Conservation (phyloP, 768 basidiomycete species). For the Boletus barrowsii region DNA sequence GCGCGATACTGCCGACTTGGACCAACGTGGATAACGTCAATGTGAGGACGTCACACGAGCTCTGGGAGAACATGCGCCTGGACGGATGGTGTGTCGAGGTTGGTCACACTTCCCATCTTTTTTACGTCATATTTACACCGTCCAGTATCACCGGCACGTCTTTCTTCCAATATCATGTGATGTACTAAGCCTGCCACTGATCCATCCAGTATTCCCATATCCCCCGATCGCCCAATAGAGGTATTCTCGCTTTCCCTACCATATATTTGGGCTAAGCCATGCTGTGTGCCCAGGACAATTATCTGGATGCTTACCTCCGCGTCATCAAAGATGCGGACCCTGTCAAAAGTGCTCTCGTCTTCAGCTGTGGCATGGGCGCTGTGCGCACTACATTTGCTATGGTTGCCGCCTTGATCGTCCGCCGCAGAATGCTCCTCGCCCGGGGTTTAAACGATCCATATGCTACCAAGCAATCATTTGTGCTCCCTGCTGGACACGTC, state of each 20-base stretch:
- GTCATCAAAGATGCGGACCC: conserved; percentile 83
- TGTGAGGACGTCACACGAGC: conserved; percentile 84
- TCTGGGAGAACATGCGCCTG: conserved; percentile 75
- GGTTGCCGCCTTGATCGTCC: conserved; percentile 86
- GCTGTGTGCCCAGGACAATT: conserved; percentile 64
- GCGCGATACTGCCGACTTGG: conserved; percentile 90
- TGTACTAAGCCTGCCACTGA: conserved; percentile 12
- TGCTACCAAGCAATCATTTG: conserved; percentile 35
- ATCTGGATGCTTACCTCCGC: conserved; percentile 88
- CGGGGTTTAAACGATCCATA: conserved; percentile 80
- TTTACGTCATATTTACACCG: conserved; percentile 11
- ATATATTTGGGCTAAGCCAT: not conserved
- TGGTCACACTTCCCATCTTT: not conserved
- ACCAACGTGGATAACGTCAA: conserved; percentile 79
- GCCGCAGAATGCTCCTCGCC: conserved; percentile 67
- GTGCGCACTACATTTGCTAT: conserved; percentile 97
- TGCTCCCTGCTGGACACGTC: conserved; percentile 4
- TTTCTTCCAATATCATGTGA: not conserved
- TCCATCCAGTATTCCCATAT: conserved; percentile 79
- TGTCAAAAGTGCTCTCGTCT: conserved; percentile 76
- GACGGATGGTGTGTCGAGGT: conserved; percentile 95
- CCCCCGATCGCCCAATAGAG: conserved; percentile 88
- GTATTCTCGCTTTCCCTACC: conserved; percentile 35
- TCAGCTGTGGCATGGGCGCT: conserved; percentile 96
- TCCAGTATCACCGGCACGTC: conserved; percentile 73